phyloP scores from a whole-genome alignment of 768 basidiomycete species.

The Lactarius deliciosus region DNA sequence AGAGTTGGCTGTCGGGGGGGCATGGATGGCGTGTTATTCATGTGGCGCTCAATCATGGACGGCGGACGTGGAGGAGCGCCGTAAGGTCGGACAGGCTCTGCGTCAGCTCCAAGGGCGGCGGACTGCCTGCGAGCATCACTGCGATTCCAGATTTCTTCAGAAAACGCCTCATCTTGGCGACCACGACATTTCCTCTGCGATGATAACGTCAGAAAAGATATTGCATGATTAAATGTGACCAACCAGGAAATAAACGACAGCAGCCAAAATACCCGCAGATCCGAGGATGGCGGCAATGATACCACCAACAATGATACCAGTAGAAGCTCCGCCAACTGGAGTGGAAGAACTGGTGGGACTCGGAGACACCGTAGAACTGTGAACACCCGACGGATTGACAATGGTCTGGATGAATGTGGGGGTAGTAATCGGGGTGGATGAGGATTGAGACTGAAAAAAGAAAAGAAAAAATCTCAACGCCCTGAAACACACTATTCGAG shows the following conservation, averaged over 20 bases:
- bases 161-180: slow-evolving; percentile 37
- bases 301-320: slow-evolving; percentile 38
- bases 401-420: slow-evolving; percentile 15
- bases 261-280: slow-evolving; percentile 35
- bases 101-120: slow-evolving; percentile 49
- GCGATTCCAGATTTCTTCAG: slow-evolving; percentile 46
- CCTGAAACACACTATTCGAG: neutral
- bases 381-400: neutral
- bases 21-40: slow-evolving; percentile 34
- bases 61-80: slow-evolving; percentile 53
- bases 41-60: slow-evolving; percentile 59
- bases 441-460: neutral
- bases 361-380: slow-evolving; percentile 12
- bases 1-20: slow-evolving; percentile 22
- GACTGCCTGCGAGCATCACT: slow-evolving; percentile 63
- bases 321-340: slow-evolving; percentile 20
- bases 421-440: slow-evolving; percentile 1
- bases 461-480: neutral
- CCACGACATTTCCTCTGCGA: slow-evolving; percentile 34
- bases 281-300: slow-evolving; percentile 40
- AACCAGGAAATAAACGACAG: slow-evolving; percentile 40
- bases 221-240: slow-evolving; percentile 24
- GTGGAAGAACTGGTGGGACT: slow-evolving; percentile 15
- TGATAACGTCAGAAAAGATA: neutral
- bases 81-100: slow-evolving; percentile 37